Percentiles rank a stretch among this genome's conserved stretches.
Conservation (phyloP, 495 filamentous ascomycete species). For the Xylaria venustula region DNA sequence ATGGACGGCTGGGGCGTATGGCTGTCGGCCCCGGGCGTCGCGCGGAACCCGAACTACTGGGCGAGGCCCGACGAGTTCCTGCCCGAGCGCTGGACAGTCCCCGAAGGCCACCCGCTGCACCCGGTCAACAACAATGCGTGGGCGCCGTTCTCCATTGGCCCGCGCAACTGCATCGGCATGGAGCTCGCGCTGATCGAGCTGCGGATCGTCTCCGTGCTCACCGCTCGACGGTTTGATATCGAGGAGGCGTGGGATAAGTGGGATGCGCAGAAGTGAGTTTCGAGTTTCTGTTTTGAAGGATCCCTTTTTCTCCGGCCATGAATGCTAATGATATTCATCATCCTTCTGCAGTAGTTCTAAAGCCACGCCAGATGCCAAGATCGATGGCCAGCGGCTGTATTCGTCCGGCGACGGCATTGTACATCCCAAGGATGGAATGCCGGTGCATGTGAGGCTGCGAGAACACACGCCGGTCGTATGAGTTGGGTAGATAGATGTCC, state of each 20-base stretch:
- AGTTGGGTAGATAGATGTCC: slow-evolving; percentile 6
- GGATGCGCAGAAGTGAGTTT: slow-evolving; percentile 30
- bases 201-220: slow-evolving; percentile 44
- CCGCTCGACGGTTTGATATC: slow-evolving; percentile 47
- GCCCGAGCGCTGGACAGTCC: slow-evolving; percentile 42
- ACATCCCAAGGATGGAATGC: slow-evolving; percentile 34
- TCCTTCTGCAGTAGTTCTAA: slow-evolving; percentile 17
- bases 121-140: slow-evolving; percentile 40
- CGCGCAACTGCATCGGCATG: slow-evolving; percentile 55
- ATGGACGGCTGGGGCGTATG: slow-evolving; percentile 33
- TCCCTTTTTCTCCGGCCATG: neutral
- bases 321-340: neutral
- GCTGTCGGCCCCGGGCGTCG: slow-evolving; percentile 30
- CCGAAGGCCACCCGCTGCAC: slow-evolving; percentile 33
- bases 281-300: neutral
- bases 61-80: slow-evolving; percentile 39
- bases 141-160: slow-evolving; percentile 53
- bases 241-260: slow-evolving; percentile 44
- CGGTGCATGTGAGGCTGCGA: slow-evolving; percentile 23
- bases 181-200: slow-evolving; percentile 51
- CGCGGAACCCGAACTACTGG: slow-evolving; percentile 37
- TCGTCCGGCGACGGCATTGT: slow-evolving; percentile 23
- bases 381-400: slow-evolving; percentile 33
- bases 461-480: slow-evolving; percentile 11
- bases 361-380: slow-evolving; percentile 20